A percentile compares a stretch with the other conserved stretches of the same genome.
These are phyloP conservation scores for Clavispora vitiphila DNA, from an alignment of 805 yeast genomes.

Conservation along the genomic window DNA sequence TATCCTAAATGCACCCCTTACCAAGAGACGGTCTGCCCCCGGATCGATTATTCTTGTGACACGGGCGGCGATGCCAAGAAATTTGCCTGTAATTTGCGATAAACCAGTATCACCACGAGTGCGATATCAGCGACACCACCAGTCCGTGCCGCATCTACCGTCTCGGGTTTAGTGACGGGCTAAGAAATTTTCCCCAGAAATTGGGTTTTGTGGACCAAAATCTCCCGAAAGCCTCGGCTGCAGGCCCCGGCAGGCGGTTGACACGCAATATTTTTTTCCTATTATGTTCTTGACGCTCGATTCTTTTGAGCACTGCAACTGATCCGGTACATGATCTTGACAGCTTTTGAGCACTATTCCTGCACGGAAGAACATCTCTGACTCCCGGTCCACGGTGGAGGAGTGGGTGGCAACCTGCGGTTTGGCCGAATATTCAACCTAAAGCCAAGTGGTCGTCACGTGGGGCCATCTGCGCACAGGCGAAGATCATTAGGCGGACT, in stretches of 20 bases:
- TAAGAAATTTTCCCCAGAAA: too few species aligned
- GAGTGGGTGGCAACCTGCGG: neutral
- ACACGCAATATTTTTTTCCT: neutral
- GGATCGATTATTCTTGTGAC: neutral
- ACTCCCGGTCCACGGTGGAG: neutral
- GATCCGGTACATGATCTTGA: constrained; percentile 1
- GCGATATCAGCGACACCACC: neutral
- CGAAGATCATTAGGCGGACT: too few species aligned
- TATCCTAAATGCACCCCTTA: neutral
- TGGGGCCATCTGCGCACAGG: too few species aligned
- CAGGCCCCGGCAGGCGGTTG: neutral
- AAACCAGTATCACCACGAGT: neutral
- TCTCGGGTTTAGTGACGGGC: too few species aligned
- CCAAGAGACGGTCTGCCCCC: neutral
- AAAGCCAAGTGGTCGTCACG: too few species aligned
- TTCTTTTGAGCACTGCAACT: neutral
- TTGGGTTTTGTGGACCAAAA: too few species aligned
- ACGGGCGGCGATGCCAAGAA: neutral
- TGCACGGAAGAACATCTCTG: neutral
- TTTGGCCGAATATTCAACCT: too few species aligned
- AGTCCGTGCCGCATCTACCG: neutral
- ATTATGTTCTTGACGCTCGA: neutral
- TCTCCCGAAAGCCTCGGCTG: too few species aligned
- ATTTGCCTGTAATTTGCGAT: neutral
- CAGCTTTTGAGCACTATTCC: neutral